Evolutionary conservation across 1,139 yeast species (phyloP).

Genomic region (Debaryomyces sp.): DNA sequence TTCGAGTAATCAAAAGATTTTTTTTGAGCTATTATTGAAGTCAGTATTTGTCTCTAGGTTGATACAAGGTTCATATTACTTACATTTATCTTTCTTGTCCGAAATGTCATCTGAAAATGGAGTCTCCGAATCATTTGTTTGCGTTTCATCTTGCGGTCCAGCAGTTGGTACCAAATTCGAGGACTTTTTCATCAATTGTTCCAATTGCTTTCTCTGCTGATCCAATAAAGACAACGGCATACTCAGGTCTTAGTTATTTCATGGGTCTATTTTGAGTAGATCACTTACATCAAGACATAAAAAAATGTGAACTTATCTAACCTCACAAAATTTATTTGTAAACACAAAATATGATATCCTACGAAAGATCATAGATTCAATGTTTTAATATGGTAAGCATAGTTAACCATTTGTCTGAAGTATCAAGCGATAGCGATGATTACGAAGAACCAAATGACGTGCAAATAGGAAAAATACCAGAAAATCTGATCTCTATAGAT

Average conservation of each 20-base stretch:
- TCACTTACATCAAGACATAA: not conserved
- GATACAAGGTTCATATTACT: not conserved
- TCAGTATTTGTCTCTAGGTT: not conserved
- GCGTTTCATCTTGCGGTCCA: not conserved
- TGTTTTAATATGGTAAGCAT: not conserved
- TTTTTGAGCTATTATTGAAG: conserved; percentile 5
- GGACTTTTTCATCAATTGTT: conserved; percentile 7
- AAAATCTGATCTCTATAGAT: conserved; percentile 22
- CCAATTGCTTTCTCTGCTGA: conserved; percentile 7
- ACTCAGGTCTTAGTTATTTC: not conserved
- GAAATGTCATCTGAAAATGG: not conserved
- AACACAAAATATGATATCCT: not conserved
- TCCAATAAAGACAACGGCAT: not conserved
- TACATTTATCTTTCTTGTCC: conserved; percentile 1
- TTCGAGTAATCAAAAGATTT: conserved; percentile 10
- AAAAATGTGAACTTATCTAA: not conserved
- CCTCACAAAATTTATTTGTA: conserved; percentile 4
- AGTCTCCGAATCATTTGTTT: not conserved
- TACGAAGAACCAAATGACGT: not conserved
- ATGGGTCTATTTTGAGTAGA: not conserved
- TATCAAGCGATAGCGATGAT: not conserved
- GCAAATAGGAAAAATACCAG: not conserved
- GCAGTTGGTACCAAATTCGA: not conserved
- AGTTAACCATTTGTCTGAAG: not conserved
- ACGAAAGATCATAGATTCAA: not conserved